Percentiles rank a stretch among this genome's conserved stretches.
phyloP scores from a whole-genome alignment of 1,284 basidiomycete genomes.

The Trametes sp. region DNA sequence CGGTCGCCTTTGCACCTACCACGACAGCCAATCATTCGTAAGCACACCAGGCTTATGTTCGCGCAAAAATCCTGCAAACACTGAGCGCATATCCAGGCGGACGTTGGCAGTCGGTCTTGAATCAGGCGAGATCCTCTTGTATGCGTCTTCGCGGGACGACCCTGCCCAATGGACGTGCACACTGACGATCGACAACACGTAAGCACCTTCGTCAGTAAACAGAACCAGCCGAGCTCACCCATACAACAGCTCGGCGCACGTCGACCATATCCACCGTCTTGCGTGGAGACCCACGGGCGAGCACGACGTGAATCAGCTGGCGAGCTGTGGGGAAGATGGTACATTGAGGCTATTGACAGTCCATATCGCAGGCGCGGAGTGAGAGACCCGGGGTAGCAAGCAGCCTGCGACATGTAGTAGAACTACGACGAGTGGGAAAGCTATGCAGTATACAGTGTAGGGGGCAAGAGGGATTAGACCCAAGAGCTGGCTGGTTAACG shows the following conservation, averaged over 20 bases:
- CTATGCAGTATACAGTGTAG: slow-evolving; percentile 76
- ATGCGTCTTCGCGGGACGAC: slow-evolving; percentile 46
- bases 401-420: slow-evolving; percentile 48
- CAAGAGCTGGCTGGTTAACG: slow-evolving; percentile 63
- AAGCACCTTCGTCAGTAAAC: slow-evolving; percentile 25
- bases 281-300: slow-evolving; percentile 62
- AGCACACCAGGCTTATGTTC: slow-evolving; percentile 25
- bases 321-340: slow-evolving; percentile 80
- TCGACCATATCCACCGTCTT: slow-evolving; percentile 73
- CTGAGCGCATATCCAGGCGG: slow-evolving; percentile 49
- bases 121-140: slow-evolving; percentile 70
- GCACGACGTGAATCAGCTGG: slow-evolving; percentile 45
- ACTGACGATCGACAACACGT: slow-evolving; percentile 58
- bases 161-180: slow-evolving; percentile 58
- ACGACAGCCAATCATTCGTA: slow-evolving; percentile 47
- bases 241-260: slow-evolving; percentile 61
- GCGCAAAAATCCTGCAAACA: background rate
- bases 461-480: slow-evolving; percentile 50
- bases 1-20: slow-evolving; percentile 67
- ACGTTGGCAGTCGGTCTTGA: slow-evolving; percentile 76
- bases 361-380: slow-evolving; percentile 47
- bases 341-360: slow-evolving; percentile 76
- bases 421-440: slow-evolving; percentile 50
- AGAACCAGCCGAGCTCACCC: background rate
- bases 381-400: slow-evolving; percentile 46